These are phyloP conservation scores for Aspergillus texensis DNA, from an alignment of 2,329 filamentous ascomycete genomes.

Conservation along the genomic window DNA sequence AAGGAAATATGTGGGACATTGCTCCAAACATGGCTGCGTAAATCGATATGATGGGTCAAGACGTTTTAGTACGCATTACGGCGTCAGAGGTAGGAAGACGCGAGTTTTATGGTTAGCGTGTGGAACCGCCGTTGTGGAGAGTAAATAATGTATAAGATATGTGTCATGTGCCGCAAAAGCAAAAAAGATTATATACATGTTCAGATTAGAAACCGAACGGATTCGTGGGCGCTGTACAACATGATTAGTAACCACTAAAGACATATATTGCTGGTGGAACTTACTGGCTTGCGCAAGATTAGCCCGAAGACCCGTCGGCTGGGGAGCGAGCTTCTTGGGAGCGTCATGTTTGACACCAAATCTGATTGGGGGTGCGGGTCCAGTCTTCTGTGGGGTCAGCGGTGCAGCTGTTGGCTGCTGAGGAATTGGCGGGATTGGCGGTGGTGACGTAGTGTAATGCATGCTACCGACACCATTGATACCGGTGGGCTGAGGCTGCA, in stretches of 20 bases:
- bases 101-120: conserved; percentile 16
- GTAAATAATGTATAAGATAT: conserved; percentile 25
- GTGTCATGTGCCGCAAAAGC: conserved; percentile 26
- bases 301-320: conserved; percentile 85
- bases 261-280: conserved; percentile 47
- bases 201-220: conserved; percentile 66
- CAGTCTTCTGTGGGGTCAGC: conserved; percentile 76
- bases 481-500: conserved; percentile 54
- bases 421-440: conserved; percentile 59
- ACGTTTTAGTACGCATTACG: conserved; percentile 17
- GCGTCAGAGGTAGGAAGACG: conserved; percentile 9
- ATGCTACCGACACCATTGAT: conserved; percentile 54
- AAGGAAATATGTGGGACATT: conserved; percentile 13
- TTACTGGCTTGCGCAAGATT: conserved; percentile 95
- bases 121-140: conserved; percentile 21
- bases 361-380: conserved; percentile 81
- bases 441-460: conserved; percentile 53
- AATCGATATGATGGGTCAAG: conserved; percentile 9
- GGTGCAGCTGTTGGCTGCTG: conserved; percentile 63
- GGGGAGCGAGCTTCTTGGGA: conserved; percentile 76
- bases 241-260: conserved; percentile 16
- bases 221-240: conserved; percentile 63
- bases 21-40: conserved; percentile 20
- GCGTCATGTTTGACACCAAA: conserved; percentile 77
- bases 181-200: conserved; percentile 32